Conservation (phyloP, 2,329 filamentous ascomycete genomes). For the Xylariales sp. region DNA sequence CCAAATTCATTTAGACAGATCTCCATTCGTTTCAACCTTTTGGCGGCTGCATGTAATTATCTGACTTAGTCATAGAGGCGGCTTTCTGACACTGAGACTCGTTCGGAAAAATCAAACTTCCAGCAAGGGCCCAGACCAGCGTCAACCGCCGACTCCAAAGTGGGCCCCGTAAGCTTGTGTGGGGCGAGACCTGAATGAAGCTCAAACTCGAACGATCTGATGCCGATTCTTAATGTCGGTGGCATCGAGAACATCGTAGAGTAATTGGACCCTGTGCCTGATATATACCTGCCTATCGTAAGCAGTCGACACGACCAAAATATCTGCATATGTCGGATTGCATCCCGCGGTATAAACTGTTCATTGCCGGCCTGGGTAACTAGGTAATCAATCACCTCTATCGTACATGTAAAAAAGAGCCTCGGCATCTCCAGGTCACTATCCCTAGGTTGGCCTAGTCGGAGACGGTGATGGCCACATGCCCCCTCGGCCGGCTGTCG, state of each 20-base stretch:
- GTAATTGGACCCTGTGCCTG: too few relatives aligned
- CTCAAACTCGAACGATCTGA: too few relatives aligned
- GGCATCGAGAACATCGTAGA: too few relatives aligned
- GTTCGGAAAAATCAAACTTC: not conserved
- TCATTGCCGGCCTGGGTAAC: not conserved
- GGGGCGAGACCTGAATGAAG: too few relatives aligned
- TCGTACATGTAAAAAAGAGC: too few relatives aligned
- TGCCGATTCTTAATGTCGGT: too few relatives aligned
- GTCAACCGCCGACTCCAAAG: not conserved
- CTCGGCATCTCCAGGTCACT: conserved; percentile 8
- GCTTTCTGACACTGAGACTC: not conserved
- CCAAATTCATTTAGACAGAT: conserved; percentile 21
- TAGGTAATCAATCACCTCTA: not conserved
- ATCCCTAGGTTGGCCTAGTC: not conserved
- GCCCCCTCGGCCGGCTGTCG: not conserved
- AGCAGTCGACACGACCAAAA: too few relatives aligned
- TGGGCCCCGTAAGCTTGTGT: too few relatives aligned
- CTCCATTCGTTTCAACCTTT: not conserved
- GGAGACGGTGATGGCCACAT: not conserved
- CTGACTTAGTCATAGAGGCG: not conserved
- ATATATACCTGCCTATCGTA: too few relatives aligned
- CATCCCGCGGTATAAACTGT: not conserved
- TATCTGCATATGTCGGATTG: not conserved
- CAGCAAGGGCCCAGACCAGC: not conserved
- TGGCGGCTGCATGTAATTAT: not conserved